phyloP scores from a whole-genome alignment of 352 stramenopile species.

The Blastocystis hominis region DNA sequence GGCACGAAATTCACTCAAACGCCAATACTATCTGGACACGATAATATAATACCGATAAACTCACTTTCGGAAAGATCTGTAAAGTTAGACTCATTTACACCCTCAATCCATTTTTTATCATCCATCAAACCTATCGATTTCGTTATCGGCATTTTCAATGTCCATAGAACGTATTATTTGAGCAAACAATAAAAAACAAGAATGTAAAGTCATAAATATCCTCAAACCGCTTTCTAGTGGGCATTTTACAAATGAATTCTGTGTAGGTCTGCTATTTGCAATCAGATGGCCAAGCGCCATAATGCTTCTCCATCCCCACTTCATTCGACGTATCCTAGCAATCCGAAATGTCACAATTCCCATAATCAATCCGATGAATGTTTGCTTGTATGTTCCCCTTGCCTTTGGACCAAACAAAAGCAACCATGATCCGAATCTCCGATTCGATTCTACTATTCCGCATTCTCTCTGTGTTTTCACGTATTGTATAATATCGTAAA shows the following conservation, averaged over 20 bases:
- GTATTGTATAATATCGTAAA: background rate
- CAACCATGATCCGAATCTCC: slow-evolving; percentile 25
- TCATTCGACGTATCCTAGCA: background rate
- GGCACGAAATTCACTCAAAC: background rate
- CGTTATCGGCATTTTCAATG: background rate
- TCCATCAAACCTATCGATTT: background rate
- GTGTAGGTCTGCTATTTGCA: background rate
- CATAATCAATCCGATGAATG: slow-evolving; percentile 49
- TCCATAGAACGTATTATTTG: background rate
- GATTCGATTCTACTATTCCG: background rate
- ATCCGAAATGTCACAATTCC: slow-evolving; percentile 48
- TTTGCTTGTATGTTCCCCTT: background rate
- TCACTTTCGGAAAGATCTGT: background rate
- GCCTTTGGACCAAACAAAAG: slow-evolving; percentile 11
- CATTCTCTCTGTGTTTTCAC: background rate
- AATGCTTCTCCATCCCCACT: background rate
- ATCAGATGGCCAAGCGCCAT: background rate
- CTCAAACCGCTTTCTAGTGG: background rate
- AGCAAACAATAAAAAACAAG: background rate
- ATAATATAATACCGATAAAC: background rate
- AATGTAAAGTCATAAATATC: background rate
- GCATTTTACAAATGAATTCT: no score
- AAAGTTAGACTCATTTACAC: background rate
- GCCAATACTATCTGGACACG: background rate
- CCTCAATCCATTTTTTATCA: background rate